Conservation (phyloP, 2,329 filamentous ascomycete species). For the Xylaria sp. region DNA sequence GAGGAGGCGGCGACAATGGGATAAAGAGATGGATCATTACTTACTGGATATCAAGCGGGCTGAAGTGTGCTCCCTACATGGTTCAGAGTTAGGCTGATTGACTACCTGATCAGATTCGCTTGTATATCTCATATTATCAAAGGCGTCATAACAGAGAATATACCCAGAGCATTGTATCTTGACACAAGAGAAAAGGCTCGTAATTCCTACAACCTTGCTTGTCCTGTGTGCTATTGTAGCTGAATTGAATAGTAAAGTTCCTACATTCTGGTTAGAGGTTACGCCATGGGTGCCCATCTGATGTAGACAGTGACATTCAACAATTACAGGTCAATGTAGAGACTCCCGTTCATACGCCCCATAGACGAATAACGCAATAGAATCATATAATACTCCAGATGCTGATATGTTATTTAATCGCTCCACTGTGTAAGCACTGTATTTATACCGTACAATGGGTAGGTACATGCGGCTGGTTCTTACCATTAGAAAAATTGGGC, state of each 20-base stretch:
- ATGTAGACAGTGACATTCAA: too few species aligned
- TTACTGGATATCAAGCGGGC: constrained; percentile 12
- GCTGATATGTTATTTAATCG: too few species aligned
- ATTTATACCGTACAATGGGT: not conserved
- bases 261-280: too few species aligned
- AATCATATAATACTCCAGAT: too few species aligned
- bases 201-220: not conserved
- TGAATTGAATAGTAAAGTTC: not conserved
- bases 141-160: constrained; percentile 11
- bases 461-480: too few species aligned
- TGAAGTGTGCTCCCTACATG: not conserved
- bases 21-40: constrained; percentile 10
- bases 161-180: constrained; percentile 22
- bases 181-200: not conserved
- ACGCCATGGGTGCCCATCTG: too few species aligned
- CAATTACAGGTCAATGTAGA: too few species aligned
- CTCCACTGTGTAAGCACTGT: not conserved
- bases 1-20: constrained; percentile 19
- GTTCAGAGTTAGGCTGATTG: constrained; percentile 2
- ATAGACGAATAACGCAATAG: too few species aligned
- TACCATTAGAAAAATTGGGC: constrained; percentile 26
- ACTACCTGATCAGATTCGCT: constrained; percentile 17
- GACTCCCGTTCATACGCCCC: too few species aligned
- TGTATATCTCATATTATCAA: constrained; percentile 22
- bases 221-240: not conserved